Evolutionary conservation across 495 filamentous ascomycete genomes (phyloP).

Genomic region (Amniculicola lignicola): DNA sequence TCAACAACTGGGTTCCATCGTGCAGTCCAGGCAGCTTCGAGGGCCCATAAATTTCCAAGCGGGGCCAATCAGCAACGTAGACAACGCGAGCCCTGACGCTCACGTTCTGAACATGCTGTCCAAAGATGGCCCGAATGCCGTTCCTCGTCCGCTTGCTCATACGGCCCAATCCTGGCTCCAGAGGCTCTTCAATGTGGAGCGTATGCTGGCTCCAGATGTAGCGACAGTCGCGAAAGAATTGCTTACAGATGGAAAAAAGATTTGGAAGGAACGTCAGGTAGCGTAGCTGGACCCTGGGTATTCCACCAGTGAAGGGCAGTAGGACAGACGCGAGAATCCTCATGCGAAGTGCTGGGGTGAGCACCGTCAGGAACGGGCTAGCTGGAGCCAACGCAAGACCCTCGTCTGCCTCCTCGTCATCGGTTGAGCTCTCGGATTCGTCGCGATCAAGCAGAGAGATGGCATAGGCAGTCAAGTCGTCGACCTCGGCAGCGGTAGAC

Average conservation of each 20-base stretch:
- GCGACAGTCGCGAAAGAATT: background rate
- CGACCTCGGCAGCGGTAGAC: too few species aligned
- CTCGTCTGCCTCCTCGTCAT: too few species aligned
- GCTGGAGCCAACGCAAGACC: too few species aligned
- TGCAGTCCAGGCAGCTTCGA: background rate
- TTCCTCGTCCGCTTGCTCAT: background rate
- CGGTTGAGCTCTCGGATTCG: background rate
- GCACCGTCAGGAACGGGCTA: background rate
- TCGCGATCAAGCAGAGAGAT: background rate
- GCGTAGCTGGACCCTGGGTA: background rate
- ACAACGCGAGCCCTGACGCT: too few species aligned
- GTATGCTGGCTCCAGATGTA: background rate
- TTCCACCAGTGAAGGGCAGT: background rate
- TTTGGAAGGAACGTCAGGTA: background rate
- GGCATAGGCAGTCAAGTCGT: background rate
- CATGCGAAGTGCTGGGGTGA: background rate
- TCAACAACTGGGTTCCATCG: background rate
- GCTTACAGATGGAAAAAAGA: background rate
- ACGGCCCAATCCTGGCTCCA: background rate
- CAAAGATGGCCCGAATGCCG: background rate
- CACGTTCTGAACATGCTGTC: background rate
- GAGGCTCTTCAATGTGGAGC: background rate
- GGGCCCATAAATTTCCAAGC: background rate
- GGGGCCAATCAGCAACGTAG: background rate
- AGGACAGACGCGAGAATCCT: background rate